Conservation (phyloP, 768 basidiomycete species). For the Daedaleopsis nitida region DNA sequence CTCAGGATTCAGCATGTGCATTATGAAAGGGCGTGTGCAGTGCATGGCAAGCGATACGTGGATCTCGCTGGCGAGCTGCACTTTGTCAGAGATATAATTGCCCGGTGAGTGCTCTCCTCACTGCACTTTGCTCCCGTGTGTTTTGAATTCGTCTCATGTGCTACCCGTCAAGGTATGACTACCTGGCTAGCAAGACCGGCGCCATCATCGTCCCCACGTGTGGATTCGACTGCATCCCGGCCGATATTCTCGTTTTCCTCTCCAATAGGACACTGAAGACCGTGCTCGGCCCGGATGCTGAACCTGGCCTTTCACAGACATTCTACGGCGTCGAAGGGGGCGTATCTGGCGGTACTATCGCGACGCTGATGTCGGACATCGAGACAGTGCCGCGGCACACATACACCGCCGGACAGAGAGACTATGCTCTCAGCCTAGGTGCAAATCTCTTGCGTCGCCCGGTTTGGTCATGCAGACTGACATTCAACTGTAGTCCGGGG, state of each 20-base stretch:
- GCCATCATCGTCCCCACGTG: constrained; percentile 80
- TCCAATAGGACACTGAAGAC: constrained; percentile 71
- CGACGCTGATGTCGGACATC: constrained; percentile 35
- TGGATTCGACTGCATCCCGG: constrained; percentile 78
- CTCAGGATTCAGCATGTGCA: background rate
- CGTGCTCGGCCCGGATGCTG: constrained; percentile 35
- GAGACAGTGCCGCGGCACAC: constrained; percentile 36
- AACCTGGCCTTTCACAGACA: constrained; percentile 58
- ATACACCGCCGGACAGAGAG: constrained; percentile 22
- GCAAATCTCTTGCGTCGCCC: constrained; percentile 8
- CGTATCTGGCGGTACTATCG: constrained; percentile 67
- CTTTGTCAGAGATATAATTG: constrained; percentile 67
- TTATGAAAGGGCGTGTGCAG: constrained; percentile 62
- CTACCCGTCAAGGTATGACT: constrained; percentile 57
- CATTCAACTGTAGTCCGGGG: constrained; percentile 25
- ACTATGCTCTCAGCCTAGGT: constrained; percentile 50
- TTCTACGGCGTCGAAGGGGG: constrained; percentile 50
- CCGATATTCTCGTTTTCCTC: constrained; percentile 69
- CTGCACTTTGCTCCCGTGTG: no score
- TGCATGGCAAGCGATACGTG: constrained; percentile 78
- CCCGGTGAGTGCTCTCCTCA: constrained; percentile 45
- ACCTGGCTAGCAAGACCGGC: constrained; percentile 65
- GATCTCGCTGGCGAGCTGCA: constrained; percentile 78
- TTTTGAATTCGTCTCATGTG: no score
- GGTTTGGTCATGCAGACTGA: background rate